phyloP scores from a whole-genome alignment of 2,329 filamentous ascomycete genomes.

The Coniochaeta prunicola region DNA sequence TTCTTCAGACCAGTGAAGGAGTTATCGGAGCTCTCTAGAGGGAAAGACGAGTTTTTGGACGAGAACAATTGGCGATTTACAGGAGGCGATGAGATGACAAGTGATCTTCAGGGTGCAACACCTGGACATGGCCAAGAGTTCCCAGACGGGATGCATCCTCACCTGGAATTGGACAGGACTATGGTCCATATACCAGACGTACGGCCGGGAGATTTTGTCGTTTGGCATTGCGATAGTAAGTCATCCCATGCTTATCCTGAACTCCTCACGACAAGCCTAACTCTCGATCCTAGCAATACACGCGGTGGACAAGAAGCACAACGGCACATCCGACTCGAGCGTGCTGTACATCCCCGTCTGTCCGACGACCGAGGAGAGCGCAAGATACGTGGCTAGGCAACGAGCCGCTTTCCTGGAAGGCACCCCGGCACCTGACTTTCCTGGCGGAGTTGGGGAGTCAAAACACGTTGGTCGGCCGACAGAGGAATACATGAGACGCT shows the following conservation, averaged over 20 bases:
- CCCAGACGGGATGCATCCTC: constrained; percentile 56
- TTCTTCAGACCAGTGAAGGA: constrained; percentile 60
- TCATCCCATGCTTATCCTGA: constrained; percentile 4
- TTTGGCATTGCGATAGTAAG: constrained; percentile 74
- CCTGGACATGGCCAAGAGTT: constrained; percentile 66
- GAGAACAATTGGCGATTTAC: constrained; percentile 27
- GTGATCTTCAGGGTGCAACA: constrained; percentile 56
- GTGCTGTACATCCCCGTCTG: constrained; percentile 88
- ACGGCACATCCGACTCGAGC: constrained; percentile 65
- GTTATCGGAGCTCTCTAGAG: constrained; percentile 24
- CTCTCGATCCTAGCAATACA: constrained; percentile 51
- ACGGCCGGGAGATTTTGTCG: constrained; percentile 67
- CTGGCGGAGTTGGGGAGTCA: constrained; percentile 61
- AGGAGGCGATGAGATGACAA: constrained; percentile 13
- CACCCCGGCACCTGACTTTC: constrained; percentile 62
- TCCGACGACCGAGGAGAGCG: constrained; percentile 69
- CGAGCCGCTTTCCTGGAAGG: constrained; percentile 63
- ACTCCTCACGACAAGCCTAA: constrained; percentile 7
- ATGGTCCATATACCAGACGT: constrained; percentile 69
- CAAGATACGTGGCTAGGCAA: constrained; percentile 63
- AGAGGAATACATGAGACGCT: constrained; percentile 25
- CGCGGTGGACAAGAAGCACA: constrained; percentile 73
- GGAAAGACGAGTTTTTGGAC: constrained; percentile 25
- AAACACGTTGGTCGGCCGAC: constrained; percentile 40
- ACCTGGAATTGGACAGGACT: constrained; percentile 56